Evolutionary conservation across 768 basidiomycete species (phyloP).

Genomic region (Crepidotus variabilis): DNA sequence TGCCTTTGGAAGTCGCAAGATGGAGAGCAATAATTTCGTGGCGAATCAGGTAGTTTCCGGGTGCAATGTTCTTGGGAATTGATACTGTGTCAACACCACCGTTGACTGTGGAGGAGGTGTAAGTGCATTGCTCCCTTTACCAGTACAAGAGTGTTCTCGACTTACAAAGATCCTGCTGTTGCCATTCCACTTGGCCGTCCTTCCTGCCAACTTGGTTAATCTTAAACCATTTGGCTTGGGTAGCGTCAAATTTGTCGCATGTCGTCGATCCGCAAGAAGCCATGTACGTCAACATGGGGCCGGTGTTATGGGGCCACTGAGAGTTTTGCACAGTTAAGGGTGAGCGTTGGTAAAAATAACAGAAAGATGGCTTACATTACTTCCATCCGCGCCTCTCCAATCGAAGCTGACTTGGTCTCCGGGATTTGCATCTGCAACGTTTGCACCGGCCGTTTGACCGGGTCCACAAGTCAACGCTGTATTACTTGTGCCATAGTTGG

Average conservation of each 20-base stretch:
- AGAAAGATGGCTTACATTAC: constrained; percentile 21
- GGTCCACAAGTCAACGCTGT: constrained; percentile 58
- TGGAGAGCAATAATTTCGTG: constrained; percentile 82
- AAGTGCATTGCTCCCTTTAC: background rate
- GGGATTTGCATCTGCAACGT: constrained; percentile 54
- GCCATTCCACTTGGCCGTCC: constrained; percentile 39
- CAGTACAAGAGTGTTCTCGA: background rate
- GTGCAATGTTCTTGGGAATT: constrained; percentile 48
- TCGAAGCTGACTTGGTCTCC: constrained; percentile 52
- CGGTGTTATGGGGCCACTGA: constrained; percentile 49
- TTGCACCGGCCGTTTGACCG: constrained; percentile 41
- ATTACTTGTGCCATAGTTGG: constrained; percentile 54
- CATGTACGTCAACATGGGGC: constrained; percentile 72
- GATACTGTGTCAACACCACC: constrained; percentile 38
- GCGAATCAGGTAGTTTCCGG: constrained; percentile 74
- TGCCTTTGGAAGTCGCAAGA: constrained; percentile 47
- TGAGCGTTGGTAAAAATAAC: too few relatives aligned
- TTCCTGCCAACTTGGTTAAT: constrained; percentile 50
- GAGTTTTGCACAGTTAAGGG: too few relatives aligned
- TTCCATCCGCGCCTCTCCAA: constrained; percentile 49
- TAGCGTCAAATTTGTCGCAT: constrained; percentile 55
- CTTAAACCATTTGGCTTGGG: constrained; percentile 72
- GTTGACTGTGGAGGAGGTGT: constrained; percentile 16
- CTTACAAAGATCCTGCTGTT: constrained; percentile 42
- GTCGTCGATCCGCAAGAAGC: constrained; percentile 50